Percentiles rank a stretch among this genome's conserved stretches.
These are phyloP conservation scores for Blastocladiella emersonii DNA, from an alignment of 371 early-diverging fungal species.

Conservation along the genomic window DNA sequence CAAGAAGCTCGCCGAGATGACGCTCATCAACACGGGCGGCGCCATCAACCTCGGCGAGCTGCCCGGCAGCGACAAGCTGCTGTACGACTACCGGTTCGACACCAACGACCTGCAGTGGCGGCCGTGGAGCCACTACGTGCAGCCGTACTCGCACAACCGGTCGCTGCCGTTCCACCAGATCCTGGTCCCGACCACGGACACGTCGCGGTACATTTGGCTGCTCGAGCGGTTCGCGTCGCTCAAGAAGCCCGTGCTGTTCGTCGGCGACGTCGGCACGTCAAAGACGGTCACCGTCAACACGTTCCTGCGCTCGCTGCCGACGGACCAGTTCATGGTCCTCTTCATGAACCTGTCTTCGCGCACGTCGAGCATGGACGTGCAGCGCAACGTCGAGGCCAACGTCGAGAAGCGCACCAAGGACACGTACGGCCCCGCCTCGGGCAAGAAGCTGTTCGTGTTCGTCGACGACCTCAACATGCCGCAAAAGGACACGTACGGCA, in stretches of 20 bases:
- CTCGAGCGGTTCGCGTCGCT: conserved; percentile 29
- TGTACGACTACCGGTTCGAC: conserved; percentile 40
- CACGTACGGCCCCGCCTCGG: conserved; percentile 40
- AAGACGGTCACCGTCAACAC: conserved; percentile 42
- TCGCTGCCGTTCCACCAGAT: conserved; percentile 29
- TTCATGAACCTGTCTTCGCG: conserved; percentile 39
- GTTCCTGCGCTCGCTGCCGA: conserved; percentile 26
- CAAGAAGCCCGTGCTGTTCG: conserved; percentile 33
- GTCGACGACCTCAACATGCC: conserved; percentile 48
- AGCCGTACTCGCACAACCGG: conserved; percentile 32
- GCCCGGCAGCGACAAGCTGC: conserved; percentile 32
- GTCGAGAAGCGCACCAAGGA: conserved; percentile 45
- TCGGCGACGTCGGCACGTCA: conserved; percentile 36
- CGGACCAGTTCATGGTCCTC: conserved; percentile 30
- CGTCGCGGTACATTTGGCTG: conserved; percentile 39
- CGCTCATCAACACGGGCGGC: conserved; percentile 26
- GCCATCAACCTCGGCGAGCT: conserved; percentile 29
- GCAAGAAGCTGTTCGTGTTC: conserved; percentile 33
- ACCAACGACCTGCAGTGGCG: conserved; percentile 28
- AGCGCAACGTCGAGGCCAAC: conserved; percentile 37
- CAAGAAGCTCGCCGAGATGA: conserved; percentile 35
- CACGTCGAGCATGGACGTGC: conserved; percentile 37
- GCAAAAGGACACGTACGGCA: conserved; percentile 41
- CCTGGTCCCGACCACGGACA: conserved; percentile 40
- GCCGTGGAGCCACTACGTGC: conserved; percentile 34